phyloP scores from a whole-genome alignment of 164 flowering plant species.

The Magnolia officinalis region DNA sequence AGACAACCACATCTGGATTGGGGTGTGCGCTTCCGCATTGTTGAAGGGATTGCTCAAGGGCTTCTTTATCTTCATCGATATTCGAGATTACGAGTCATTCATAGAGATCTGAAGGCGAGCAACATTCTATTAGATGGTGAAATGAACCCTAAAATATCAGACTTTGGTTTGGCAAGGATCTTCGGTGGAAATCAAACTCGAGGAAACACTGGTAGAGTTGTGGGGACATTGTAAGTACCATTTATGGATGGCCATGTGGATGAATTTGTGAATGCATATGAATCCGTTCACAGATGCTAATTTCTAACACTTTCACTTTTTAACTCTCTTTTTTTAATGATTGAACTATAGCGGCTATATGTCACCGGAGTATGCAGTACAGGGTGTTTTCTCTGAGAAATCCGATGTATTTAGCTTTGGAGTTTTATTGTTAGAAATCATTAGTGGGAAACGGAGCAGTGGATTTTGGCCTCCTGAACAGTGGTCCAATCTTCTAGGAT shows the following conservation, averaged over 20 bases:
- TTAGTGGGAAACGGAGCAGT: neutral
- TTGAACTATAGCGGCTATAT: slow-evolving; percentile 6
- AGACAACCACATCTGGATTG: slow-evolving; percentile 18
- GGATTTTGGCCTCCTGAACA: neutral
- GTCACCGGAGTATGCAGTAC: slow-evolving; percentile 38
- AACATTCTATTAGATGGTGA: slow-evolving; percentile 46
- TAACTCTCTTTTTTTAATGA: neutral
- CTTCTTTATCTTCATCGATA: slow-evolving; percentile 60
- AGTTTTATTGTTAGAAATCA: neutral
- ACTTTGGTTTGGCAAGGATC: slow-evolving; percentile 46
- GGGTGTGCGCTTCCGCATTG: slow-evolving; percentile 23
- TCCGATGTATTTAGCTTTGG: slow-evolving; percentile 4
- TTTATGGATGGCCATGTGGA: neutral
- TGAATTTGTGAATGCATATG: neutral
- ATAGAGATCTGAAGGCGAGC: slow-evolving; percentile 57
- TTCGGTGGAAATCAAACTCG: slow-evolving; percentile 23
- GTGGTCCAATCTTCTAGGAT: slow-evolving; percentile 4
- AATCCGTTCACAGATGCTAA: neutral
- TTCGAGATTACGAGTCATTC: slow-evolving; percentile 46
- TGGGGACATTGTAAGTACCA: slow-evolving; percentile 40
- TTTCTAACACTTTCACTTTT: neutral
- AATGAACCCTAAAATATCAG: slow-evolving; percentile 47
- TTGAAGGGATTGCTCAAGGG: slow-evolving; percentile 48
- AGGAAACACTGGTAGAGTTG: slow-evolving; percentile 23
- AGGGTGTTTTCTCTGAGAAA: slow-evolving; percentile 2